These are phyloP conservation scores for Aspergillus steynii DNA, from an alignment of 495 filamentous ascomycete genomes.

Conservation along the genomic window DNA sequence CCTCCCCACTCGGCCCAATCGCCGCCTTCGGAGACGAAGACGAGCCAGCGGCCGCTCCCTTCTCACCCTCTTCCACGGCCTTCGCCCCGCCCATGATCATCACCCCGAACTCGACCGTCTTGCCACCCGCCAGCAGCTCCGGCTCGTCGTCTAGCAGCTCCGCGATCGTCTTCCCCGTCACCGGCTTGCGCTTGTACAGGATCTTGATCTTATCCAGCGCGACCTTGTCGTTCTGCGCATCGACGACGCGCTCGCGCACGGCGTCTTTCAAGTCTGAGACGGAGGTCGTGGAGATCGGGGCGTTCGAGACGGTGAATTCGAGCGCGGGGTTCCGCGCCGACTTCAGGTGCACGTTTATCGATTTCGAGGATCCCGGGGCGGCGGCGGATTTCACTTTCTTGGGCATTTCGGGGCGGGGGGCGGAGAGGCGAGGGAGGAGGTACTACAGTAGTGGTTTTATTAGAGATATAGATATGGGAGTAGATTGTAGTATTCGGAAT, in stretches of 20 bases:
- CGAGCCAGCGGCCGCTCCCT: slow-evolving; percentile 34
- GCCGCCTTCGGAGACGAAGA: slow-evolving; percentile 43
- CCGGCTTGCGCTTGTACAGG: slow-evolving; percentile 79
- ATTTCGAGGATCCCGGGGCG: slow-evolving; percentile 49
- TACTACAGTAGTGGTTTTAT: slow-evolving; percentile 29
- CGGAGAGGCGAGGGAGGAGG: slow-evolving; percentile 45
- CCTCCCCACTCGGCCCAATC: slow-evolving; percentile 55
- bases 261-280: slow-evolving; percentile 71
- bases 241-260: slow-evolving; percentile 51
- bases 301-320: slow-evolving; percentile 58
- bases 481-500: not conserved
- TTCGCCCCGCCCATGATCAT: slow-evolving; percentile 77
- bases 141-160: slow-evolving; percentile 51
- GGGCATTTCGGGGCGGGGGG: slow-evolving; percentile 49
- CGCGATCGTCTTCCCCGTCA: slow-evolving; percentile 56
- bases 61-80: slow-evolving; percentile 31
- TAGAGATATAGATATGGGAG: slow-evolving; percentile 8
- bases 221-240: slow-evolving; percentile 33
- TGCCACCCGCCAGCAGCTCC: slow-evolving; percentile 36
- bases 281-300: slow-evolving; percentile 61
- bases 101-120: slow-evolving; percentile 68
- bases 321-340: slow-evolving; percentile 72
- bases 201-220: slow-evolving; percentile 74
- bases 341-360: slow-evolving; percentile 63
- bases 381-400: slow-evolving; percentile 46